Conservation (phyloP, 768 basidiomycete genomes). For the Tremella mesenterica region DNA sequence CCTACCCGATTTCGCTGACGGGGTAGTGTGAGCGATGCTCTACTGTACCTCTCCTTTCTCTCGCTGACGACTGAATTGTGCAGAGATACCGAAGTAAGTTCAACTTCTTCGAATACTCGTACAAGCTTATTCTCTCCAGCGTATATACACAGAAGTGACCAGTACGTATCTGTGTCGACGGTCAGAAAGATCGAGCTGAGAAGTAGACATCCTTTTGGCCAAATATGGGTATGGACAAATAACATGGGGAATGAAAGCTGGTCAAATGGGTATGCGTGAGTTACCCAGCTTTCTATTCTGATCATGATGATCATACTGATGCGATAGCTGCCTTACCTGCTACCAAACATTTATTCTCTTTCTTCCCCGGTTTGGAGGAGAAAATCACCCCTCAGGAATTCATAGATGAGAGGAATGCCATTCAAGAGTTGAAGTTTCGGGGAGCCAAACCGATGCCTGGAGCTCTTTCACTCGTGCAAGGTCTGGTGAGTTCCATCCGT, state of each 20-base stretch:
- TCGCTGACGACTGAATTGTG: neutral
- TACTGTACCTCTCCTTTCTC: neutral
- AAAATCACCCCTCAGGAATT: conserved; percentile 37
- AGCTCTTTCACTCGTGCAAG: conserved; percentile 32
- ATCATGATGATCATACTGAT: neutral
- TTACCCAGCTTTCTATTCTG: neutral
- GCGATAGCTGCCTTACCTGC: conserved; percentile 20
- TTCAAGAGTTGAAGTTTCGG: conserved; percentile 33
- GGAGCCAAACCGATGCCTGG: conserved; percentile 38
- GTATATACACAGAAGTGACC: conserved; percentile 42
- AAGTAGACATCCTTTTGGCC: conserved; percentile 36
- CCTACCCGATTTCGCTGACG: neutral
- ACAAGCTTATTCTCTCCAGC: conserved; percentile 11
- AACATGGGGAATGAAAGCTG: conserved; percentile 42
- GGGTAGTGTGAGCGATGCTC: conserved; percentile 14
- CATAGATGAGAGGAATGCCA: conserved; percentile 25
- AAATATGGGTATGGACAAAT: conserved; percentile 34
- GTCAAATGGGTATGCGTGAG: conserved; percentile 41
- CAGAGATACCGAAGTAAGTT: conserved; percentile 39
- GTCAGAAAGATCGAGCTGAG: neutral
- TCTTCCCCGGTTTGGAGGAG: conserved; percentile 29
- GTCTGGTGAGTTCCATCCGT: conserved; percentile 27
- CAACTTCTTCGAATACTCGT: neutral
- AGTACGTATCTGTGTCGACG: conserved; percentile 14
- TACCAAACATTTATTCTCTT: conserved; percentile 26